A percentile compares a stretch with the other conserved stretches of the same genome.
These are phyloP conservation scores for Pyropia yezoensis DNA, from an alignment of 23 red algal species.

Conservation along the genomic window DNA sequence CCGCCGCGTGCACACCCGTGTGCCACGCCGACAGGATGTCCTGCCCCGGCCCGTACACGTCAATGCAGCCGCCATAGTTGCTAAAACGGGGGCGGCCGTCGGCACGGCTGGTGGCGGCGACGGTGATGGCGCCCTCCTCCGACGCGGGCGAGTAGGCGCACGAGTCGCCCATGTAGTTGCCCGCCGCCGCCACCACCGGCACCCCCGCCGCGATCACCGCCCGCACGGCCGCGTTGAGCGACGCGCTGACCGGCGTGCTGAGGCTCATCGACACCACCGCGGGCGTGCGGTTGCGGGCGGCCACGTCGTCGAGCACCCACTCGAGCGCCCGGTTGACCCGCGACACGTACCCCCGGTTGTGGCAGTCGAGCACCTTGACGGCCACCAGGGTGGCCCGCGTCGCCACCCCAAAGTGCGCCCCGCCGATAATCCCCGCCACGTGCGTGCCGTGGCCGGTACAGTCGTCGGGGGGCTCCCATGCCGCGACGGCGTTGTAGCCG, in stretches of 20 bases:
- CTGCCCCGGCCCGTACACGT: slow-evolving; percentile 43
- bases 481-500: slow-evolving; percentile 49
- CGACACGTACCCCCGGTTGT: slow-evolving; percentile 15
- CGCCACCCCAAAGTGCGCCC: slow-evolving; percentile 43
- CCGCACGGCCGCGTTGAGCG: slow-evolving; percentile 16
- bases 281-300: slow-evolving; percentile 6
- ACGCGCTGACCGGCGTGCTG: slow-evolving; percentile 7
- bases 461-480: slow-evolving; percentile 19
- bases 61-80: slow-evolving; percentile 38
- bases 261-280: slow-evolving; percentile 23
- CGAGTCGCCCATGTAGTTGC: slow-evolving; percentile 25
- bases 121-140: slow-evolving; percentile 15
- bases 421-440: slow-evolving; percentile 32
- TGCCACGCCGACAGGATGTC: slow-evolving; percentile 27
- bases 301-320: slow-evolving; percentile 22
- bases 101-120: slow-evolving; percentile 15
- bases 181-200: slow-evolving; percentile 36
- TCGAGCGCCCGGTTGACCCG: slow-evolving; percentile 20
- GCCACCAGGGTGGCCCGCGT: slow-evolving; percentile 24
- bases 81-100: slow-evolving; percentile 27
- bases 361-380: slow-evolving; percentile 33
- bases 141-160: slow-evolving; percentile 48
- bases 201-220: slow-evolving; percentile 14
- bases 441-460: slow-evolving; percentile 83
- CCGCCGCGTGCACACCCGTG: slow-evolving; percentile 15